phyloP scores from a whole-genome alignment of 1,284 basidiomycete species.

The Coniophora puteana region DNA sequence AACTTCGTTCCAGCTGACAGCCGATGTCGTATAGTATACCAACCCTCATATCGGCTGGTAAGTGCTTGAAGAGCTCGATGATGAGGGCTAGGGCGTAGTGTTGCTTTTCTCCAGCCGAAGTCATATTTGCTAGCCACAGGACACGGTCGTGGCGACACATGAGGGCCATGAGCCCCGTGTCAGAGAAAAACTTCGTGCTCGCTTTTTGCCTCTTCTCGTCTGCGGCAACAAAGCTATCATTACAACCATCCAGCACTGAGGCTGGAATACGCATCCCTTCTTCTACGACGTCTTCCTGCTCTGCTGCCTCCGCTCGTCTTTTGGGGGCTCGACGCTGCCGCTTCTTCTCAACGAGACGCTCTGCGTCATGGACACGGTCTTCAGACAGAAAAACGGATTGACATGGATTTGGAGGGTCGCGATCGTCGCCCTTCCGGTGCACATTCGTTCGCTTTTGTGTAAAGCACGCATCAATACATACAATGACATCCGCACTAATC shows the following conservation, averaged over 20 bases:
- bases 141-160: slow-evolving; percentile 21
- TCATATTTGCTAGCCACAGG: slow-evolving; percentile 19
- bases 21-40: slow-evolving; percentile 19
- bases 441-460: slow-evolving; percentile 6
- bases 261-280: slow-evolving; percentile 7
- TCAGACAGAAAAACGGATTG: slow-evolving; percentile 8
- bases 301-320: background rate
- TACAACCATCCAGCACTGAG: slow-evolving; percentile 24
- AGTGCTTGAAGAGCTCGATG: slow-evolving; percentile 12
- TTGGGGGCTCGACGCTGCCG: background rate
- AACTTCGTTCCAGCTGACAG: slow-evolving; percentile 17
- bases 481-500: slow-evolving; percentile 9
- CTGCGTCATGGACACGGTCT: slow-evolving; percentile 3
- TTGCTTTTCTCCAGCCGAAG: slow-evolving; percentile 19
- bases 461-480: slow-evolving; percentile 9
- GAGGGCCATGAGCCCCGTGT: slow-evolving; percentile 22
- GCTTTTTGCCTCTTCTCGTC: slow-evolving; percentile 28
- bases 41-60: slow-evolving; percentile 13
- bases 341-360: slow-evolving; percentile 1
- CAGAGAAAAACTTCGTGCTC: slow-evolving; percentile 25
- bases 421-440: background rate
- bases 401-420: slow-evolving; percentile 4
- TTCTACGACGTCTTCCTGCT: slow-evolving; percentile 4
- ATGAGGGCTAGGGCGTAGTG: slow-evolving; percentile 17
- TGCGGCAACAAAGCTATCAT: slow-evolving; percentile 31